These are phyloP conservation scores for Acidiella bohemica DNA, from an alignment of 495 filamentous ascomycete species.

Conservation along the genomic window DNA sequence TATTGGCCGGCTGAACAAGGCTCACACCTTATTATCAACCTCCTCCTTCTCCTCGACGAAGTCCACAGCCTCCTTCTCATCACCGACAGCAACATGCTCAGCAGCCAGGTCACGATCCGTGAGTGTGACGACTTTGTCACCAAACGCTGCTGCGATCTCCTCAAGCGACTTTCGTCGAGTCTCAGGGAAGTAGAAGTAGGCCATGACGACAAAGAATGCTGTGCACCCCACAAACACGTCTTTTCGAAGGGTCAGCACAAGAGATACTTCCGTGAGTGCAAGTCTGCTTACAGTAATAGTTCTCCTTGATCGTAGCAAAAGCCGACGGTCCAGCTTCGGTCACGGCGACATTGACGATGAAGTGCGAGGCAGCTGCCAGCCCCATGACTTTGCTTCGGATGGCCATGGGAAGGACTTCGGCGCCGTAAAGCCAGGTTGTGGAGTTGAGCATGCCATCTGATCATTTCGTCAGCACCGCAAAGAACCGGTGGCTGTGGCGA, in stretches of 20 bases:
- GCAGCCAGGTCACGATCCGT: conserved; percentile 6
- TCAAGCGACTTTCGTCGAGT: conserved; percentile 45
- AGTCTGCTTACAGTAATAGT: too few species aligned
- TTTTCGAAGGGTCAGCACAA: too few species aligned
- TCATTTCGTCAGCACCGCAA: conserved; percentile 3
- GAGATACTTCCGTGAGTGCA: too few species aligned
- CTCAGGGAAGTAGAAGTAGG: conserved; percentile 45
- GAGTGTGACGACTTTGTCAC: conserved; percentile 37
- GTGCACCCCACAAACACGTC: conserved; percentile 44
- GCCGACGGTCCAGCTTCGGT: conserved; percentile 47
- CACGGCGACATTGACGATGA: conserved; percentile 45
- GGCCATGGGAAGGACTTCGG: conserved; percentile 44
- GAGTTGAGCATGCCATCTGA: conserved; percentile 45
- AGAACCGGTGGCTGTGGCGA: not conserved
- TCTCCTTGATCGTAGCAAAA: conserved; percentile 44
- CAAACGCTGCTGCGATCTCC: conserved; percentile 45
- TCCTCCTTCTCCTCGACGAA: not conserved
- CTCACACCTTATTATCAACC: not conserved
- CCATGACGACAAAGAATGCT: conserved; percentile 36
- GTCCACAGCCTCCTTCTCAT: conserved; percentile 4
- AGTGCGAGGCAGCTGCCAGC: conserved; percentile 42
- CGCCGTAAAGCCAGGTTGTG: conserved; percentile 48
- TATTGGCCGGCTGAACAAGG: too few species aligned
- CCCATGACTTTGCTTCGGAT: conserved; percentile 48
- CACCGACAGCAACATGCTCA: conserved; percentile 7